Base-by-base conservation (phyloP, 768 basidiomycete species). In the Termitomyces sp. region DNA sequence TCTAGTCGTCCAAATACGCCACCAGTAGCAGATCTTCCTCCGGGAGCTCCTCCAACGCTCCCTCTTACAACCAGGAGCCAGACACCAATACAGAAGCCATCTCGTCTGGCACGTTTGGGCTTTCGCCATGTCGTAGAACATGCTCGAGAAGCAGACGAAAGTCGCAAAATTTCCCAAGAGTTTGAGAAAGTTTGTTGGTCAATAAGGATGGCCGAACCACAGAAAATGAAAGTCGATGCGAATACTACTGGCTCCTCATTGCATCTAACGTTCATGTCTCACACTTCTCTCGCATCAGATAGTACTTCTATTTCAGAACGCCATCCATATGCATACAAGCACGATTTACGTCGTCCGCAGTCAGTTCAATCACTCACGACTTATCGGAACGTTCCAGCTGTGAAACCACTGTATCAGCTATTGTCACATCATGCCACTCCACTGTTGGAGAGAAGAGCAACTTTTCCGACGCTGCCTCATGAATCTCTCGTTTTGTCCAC, bases 121-220 rank as follows among this genome's bases (percentile, higher is more conserved):
- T 82, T 86, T 59, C 75, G 76, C 45, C 83, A 88, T 22, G 80
- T 86, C 12, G 85, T 87, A 1, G 87, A 88, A 34, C 77, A 82
- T 54, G 85, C 73, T 3, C 77, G 77, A 26, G 83, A 81, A 52
- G 71, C 74, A 40, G 80, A 83, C 42, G 79, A 83, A 46, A 67
- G 69, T 15, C 74, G 73, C 14, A 76, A 72, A 60, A 77, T 87
- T 47, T 72, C 77, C 4, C 76, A 78, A 51, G 85, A 87, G 35
- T 70, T 90, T 2, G 70, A 77, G 57, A 77, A 71, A 54, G 77
- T 83, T 2, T 86, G 82, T 61, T 77, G 76, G 70, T 67, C 73
- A 14, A 75, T 77, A 32, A 75, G 81, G n/a, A 77, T 76, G 51
- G 67, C 71, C 1, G 84, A 82, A 7, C 51, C 53, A 11, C 58